Conservation (phyloP, 1,284 basidiomycete species). For the Polyporus tsugae region DNA sequence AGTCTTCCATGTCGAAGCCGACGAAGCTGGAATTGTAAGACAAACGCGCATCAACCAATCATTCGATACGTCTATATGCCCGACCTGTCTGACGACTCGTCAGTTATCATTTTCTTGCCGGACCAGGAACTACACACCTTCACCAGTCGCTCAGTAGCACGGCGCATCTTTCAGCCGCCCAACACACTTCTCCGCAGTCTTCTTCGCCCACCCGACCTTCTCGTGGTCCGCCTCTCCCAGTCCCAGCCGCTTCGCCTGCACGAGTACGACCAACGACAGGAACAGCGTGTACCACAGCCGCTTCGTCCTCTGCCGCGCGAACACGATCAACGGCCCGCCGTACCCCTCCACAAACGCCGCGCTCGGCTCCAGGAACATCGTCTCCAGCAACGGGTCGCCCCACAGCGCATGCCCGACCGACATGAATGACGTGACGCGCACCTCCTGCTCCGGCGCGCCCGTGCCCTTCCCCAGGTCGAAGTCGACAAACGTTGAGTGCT, state of each 20-base stretch:
- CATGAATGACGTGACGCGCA: constrained; percentile 40
- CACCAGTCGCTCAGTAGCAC: constrained; percentile 46
- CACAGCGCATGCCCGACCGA: constrained; percentile 67
- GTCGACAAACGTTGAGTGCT: constrained; percentile 58
- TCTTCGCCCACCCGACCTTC: constrained; percentile 51
- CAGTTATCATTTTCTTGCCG: not conserved
- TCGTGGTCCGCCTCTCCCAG: constrained; percentile 37
- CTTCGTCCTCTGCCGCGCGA: constrained; percentile 70
- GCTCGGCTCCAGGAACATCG: constrained; percentile 61
- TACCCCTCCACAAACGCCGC: constrained; percentile 68
- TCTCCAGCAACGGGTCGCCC: constrained; percentile 77
- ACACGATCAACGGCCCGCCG: constrained; percentile 55
- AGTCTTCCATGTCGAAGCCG: no score
- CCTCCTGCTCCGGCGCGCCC: constrained; percentile 32
- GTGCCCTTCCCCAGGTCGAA: constrained; percentile 33
- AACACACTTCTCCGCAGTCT: constrained; percentile 47
- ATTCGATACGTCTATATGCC: not conserved
- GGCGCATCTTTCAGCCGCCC: constrained; percentile 56
- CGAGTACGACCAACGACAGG: constrained; percentile 59
- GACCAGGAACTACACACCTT: not conserved
- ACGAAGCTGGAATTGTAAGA: no score
- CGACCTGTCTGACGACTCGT: not conserved
- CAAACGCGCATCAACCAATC: no score
- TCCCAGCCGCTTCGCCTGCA: constrained; percentile 40
- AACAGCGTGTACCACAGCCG: constrained; percentile 78